phyloP scores from a whole-genome alignment of 331 rosid genomes.

The Quercus phellos region DNA sequence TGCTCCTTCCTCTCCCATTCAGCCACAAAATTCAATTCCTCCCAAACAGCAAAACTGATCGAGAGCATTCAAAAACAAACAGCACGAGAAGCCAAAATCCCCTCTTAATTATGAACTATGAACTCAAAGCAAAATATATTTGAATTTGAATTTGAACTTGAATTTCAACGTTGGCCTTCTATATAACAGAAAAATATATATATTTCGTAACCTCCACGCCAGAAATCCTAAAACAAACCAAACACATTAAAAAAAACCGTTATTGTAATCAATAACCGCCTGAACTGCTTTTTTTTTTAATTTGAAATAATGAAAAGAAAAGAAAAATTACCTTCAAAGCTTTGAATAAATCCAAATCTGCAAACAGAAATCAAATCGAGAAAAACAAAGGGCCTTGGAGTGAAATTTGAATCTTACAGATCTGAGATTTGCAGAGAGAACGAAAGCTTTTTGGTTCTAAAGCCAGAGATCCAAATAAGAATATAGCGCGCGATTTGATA shows the following conservation, averaged over 20 bases:
- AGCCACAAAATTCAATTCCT: constrained; percentile 28
- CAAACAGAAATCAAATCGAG: constrained; percentile 6
- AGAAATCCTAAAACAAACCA: constrained; percentile 12
- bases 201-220: neutral
- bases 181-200: neutral
- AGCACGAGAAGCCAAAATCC: neutral
- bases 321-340: constrained; percentile 15
- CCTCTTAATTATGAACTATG: neutral
- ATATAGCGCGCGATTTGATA: neutral
- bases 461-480: constrained; percentile 21
- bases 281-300: constrained; percentile 15
- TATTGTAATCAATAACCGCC: constrained; percentile 13
- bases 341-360: neutral
- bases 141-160: constrained; percentile 11
- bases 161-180: no score
- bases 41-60: constrained; percentile 14
- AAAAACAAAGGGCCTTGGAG: neutral
- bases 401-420: constrained; percentile 34
- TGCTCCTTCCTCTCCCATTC: constrained; percentile 68
- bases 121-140: constrained; percentile 21
- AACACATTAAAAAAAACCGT: neutral
- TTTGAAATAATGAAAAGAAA: neutral
- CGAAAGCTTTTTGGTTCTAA: constrained; percentile 6
- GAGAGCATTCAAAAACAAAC: constrained; percentile 54
- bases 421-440: constrained; percentile 35